Evolutionary conservation across 2,329 filamentous ascomycete genomes (phyloP).

Genomic region (Neonectria sp.): DNA sequence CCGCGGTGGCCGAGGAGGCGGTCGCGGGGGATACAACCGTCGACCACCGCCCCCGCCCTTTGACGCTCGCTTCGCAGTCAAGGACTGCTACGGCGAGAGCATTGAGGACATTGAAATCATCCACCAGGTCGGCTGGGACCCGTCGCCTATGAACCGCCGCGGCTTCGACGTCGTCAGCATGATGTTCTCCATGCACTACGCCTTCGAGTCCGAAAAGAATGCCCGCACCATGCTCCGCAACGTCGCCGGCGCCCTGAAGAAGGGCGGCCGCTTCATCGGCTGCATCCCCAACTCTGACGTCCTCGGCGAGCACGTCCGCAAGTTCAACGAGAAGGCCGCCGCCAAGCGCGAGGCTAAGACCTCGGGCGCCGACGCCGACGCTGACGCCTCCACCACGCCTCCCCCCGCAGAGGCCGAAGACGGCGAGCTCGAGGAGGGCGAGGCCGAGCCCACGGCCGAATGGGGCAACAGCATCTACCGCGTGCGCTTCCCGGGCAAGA

Average conservation of each 20-base stretch:
- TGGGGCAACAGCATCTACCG: slow-evolving; percentile 97
- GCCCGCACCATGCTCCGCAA: slow-evolving; percentile 94
- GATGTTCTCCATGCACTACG: slow-evolving; percentile 99
- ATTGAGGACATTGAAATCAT: slow-evolving; percentile 88
- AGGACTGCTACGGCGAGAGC: slow-evolving; percentile 92
- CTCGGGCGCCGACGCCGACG: slow-evolving; percentile 29
- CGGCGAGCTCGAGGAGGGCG: slow-evolving; percentile 72
- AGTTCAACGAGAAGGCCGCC: slow-evolving; percentile 74
- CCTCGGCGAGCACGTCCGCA: slow-evolving; percentile 82
- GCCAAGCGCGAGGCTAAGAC: slow-evolving; percentile 53
- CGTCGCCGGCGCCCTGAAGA: slow-evolving; percentile 90
- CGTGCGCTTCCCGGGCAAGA: slow-evolving; percentile 88
- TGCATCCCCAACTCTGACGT: slow-evolving; percentile 98
- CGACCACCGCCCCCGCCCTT: slow-evolving; percentile 74
- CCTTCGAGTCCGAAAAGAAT: slow-evolving; percentile 93
- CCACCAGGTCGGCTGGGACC: slow-evolving; percentile 88
- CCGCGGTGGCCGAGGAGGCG: slow-evolving; percentile 68
- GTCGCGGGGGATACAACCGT: slow-evolving; percentile 47
- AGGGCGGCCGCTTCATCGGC: slow-evolving; percentile 94
- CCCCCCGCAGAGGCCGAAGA: slow-evolving; percentile 54
- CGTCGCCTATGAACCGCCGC: slow-evolving; percentile 78
- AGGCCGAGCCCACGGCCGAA: slow-evolving; percentile 76
- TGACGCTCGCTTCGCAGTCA: slow-evolving; percentile 88
- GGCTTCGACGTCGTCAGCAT: slow-evolving; percentile 98
- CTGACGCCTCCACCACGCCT: slow-evolving; percentile 42